Percentiles rank a stretch among this genome's conserved stretches.
Conservation (phyloP, 108 stramenopile species). For the Stephanodiscus triporus region DNA sequence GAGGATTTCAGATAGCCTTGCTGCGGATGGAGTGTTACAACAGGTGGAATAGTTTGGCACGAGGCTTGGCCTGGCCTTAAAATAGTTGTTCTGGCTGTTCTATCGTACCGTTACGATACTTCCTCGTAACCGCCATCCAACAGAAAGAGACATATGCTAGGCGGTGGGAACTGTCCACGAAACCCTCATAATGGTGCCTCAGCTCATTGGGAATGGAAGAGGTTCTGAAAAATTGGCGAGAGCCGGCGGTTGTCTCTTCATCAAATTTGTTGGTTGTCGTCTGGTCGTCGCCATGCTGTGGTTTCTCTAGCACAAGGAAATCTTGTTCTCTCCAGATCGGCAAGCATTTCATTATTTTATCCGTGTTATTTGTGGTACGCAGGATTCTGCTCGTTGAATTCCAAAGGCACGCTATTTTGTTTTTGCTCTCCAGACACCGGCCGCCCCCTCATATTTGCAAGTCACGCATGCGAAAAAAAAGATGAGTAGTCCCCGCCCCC, state of each 20-base stretch:
- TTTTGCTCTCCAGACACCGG: background rate
- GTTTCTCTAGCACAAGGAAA: background rate
- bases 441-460: background rate
- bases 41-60: too few species aligned
- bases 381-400: background rate
- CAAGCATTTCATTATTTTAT: background rate
- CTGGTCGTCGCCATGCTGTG: background rate
- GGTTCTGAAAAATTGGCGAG: too few species aligned
- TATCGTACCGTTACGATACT: too few species aligned
- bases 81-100: too few species aligned
- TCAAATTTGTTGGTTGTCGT: background rate
- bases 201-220: too few species aligned
- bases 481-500: background rate
- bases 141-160: too few species aligned
- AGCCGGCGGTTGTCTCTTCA: too few species aligned
- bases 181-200: too few species aligned
- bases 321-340: background rate
- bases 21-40: background rate
- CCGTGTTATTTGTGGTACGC: background rate
- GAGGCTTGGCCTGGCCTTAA: too few species aligned
- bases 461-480: background rate
- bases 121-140: too few species aligned
- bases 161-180: too few species aligned
- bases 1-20: background rate
- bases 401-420: background rate